Base-by-base conservation (phyloP, 371 early-diverging fungal genomes). In the Mortierella sp. region DNA sequence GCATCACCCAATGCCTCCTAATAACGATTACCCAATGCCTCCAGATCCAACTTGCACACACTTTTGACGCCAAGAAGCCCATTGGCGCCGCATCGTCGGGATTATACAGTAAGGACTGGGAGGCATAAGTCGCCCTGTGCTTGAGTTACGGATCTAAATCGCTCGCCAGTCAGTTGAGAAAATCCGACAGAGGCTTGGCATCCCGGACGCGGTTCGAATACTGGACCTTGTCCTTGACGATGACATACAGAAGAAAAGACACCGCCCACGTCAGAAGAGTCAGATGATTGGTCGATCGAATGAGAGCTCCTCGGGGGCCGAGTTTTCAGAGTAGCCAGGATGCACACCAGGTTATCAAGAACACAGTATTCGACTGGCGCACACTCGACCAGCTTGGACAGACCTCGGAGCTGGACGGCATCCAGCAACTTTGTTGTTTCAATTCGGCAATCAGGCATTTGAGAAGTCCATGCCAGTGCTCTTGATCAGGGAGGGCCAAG, bases 241-340 rank as follows among this genome's bases (percentile, higher is more conserved):
- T 77, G 58, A 58, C 74, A 63, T 74, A 60, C n/a, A 74, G 45
- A 13, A 74, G 44, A 10, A 45, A 44, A 4, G 63, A 77, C 13
- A 77, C 47, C 8, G 72, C 70, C 13, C 57, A 31, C 3, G 48
- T 24, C 45, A 70, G 38, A 24, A 1, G 1, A 38, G 42, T 42
- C 1, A 10, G 11, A 55, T 70, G 42, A n/a, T n/a, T n/a, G 10
- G 26, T 28, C 6, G 76, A 70, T n/a, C 70, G 55, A 13, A 14
- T 16, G 19, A 58, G 72, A 19, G 60, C 72, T 6, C 28, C 31
- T 47, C 60, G 77, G 11, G 70, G 54, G 13, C n/a, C 70, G 70
- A 0, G 50, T 70, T 55, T 6, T 70, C 24, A 76, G 44, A 50
- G 38, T 26, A 8, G n/a, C 11, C 0, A 76, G 42, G 8, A 70